These are phyloP conservation scores for Angomonas deanei DNA, from an alignment of 208 protist species.

Conservation along the genomic window DNA sequence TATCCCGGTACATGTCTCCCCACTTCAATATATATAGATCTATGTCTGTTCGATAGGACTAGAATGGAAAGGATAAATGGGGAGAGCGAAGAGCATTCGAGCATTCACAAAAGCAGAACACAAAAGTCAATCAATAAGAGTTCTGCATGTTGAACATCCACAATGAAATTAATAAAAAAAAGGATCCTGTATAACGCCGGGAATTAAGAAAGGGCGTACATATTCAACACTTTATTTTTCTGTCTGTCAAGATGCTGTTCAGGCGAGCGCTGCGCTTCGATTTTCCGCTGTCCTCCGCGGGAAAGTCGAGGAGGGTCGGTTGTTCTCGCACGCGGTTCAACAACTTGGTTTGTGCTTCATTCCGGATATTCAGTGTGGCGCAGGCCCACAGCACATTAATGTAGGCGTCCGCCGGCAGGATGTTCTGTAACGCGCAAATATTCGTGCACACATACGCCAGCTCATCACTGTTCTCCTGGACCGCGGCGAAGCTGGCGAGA, in stretches of 20 bases:
- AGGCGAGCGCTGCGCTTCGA: neutral
- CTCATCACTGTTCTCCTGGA: slow-evolving; percentile 84
- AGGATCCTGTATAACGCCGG: neutral
- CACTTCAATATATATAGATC: neutral
- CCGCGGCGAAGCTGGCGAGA: slow-evolving; percentile 81
- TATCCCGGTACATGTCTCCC: slow-evolving; percentile 78
- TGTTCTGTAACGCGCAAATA: slow-evolving; percentile 42
- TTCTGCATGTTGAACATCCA: too few species aligned
- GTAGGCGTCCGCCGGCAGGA: slow-evolving; percentile 32
- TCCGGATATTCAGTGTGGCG: slow-evolving; percentile 67
- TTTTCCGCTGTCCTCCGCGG: neutral
- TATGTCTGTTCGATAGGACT: too few species aligned
- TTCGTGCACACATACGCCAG: slow-evolving; percentile 69
- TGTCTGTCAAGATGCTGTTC: neutral
- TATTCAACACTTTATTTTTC: neutral
- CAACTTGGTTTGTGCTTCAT: slow-evolving; percentile 69
- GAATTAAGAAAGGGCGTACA: neutral
- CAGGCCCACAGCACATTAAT: slow-evolving; percentile 77
- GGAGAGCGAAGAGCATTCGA: too few species aligned
- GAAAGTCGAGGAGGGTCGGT: slow-evolving; percentile 21
- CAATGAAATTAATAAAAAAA: slow-evolving; percentile 5
- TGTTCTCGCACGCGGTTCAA: slow-evolving; percentile 36
- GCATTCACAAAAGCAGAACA: too few species aligned
- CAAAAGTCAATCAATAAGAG: too few species aligned
- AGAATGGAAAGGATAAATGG: too few species aligned